Evolutionary conservation across 2,329 filamentous ascomycete species (phyloP).

Genomic region (Ascochyta lentis): DNA sequence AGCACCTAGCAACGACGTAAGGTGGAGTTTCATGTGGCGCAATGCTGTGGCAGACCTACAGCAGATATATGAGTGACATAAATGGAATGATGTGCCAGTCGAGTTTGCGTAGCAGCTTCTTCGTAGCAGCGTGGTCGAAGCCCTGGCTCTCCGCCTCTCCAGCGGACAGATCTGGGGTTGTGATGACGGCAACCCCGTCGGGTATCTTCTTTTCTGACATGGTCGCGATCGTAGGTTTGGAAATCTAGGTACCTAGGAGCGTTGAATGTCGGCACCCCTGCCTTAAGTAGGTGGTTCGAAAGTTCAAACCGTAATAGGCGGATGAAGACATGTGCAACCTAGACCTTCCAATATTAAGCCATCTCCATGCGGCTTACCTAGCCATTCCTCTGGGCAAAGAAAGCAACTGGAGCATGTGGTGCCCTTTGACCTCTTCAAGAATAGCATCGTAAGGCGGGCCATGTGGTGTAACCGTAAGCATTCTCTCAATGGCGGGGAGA

Average conservation of each 20-base stretch:
- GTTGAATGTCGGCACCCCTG: neutral
- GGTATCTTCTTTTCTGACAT: slow-evolving; percentile 22
- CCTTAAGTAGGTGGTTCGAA: slow-evolving; percentile 6
- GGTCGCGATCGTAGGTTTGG: neutral
- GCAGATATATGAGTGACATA: slow-evolving; percentile 62
- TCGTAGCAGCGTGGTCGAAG: slow-evolving; percentile 54
- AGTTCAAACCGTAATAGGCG: slow-evolving; percentile 4
- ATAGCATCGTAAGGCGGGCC: slow-evolving; percentile 11
- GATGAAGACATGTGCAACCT: slow-evolving; percentile 4
- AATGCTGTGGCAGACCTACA: slow-evolving; percentile 45
- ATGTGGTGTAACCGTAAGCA: slow-evolving; percentile 22
- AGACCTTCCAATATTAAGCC: neutral
- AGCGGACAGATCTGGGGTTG: slow-evolving; percentile 16
- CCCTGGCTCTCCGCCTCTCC: slow-evolving; percentile 37
- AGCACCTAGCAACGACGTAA: slow-evolving; percentile 47
- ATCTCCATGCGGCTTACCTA: slow-evolving; percentile 14
- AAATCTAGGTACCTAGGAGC: neutral
- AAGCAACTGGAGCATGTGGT: slow-evolving; percentile 4
- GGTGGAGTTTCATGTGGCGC: neutral
- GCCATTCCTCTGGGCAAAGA: neutral
- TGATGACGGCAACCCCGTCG: slow-evolving; percentile 12
- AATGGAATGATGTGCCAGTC: slow-evolving; percentile 65
- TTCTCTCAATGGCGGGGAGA: slow-evolving; percentile 17
- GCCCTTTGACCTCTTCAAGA: slow-evolving; percentile 10
- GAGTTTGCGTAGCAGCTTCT: slow-evolving; percentile 60